These are phyloP conservation scores for Plasmodium reichenowi DNA, from an alignment of 169 alveolate species.

Conservation along the genomic window DNA sequence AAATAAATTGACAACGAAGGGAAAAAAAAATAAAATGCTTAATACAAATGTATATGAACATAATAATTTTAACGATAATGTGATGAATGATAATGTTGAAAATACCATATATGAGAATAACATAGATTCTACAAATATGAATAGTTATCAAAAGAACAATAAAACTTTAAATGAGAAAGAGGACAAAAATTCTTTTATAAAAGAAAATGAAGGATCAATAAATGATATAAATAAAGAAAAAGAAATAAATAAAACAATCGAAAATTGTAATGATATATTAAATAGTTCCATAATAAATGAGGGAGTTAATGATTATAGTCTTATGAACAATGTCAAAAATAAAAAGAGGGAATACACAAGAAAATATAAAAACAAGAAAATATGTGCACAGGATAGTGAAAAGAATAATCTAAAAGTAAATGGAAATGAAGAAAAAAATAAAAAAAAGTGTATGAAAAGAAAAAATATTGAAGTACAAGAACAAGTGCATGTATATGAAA, in stretches of 20 bases:
- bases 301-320: too few relatives aligned
- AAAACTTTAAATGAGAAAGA: neutral
- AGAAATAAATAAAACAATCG: constrained; percentile 19
- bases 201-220: constrained; percentile 5
- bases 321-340: neutral
- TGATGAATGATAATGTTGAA: too few relatives aligned
- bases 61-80: too few relatives aligned
- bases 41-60: too few relatives aligned
- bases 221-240: constrained; percentile 8
- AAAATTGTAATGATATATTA: constrained; percentile 12
- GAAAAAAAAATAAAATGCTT: too few relatives aligned
- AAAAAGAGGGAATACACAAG: neutral
- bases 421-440: constrained; percentile 7
- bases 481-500: neutral
- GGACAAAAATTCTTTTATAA: neutral
- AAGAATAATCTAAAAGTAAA: neutral
- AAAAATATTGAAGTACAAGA: neutral
- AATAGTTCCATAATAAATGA: neutral
- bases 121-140: too few relatives aligned
- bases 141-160: neutral
- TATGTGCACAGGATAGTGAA: too few relatives aligned
- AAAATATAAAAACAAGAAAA: constrained; percentile 14
- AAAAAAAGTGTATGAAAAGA: constrained; percentile 1
- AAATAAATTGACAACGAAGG: too few relatives aligned
- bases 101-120: too few relatives aligned